Evolutionary conservation across 768 basidiomycete species (phyloP).

Genomic region (Zangia roseola): DNA sequence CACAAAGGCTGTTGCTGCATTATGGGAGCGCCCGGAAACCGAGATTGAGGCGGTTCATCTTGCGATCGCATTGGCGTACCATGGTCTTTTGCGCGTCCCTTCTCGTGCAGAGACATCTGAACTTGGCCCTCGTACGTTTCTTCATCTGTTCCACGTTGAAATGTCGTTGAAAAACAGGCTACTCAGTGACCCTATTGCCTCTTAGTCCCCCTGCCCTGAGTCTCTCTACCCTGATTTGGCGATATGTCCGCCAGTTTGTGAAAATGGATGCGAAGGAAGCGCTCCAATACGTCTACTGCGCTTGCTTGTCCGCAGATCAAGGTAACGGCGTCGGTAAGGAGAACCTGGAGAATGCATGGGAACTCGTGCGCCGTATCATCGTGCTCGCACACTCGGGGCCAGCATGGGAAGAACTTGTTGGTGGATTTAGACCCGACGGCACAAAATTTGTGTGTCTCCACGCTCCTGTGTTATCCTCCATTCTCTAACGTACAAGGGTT

Average conservation of each 20-base stretch:
- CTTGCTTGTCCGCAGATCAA: conserved; percentile 76
- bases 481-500: neutral
- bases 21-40: conserved; percentile 84
- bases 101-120: conserved; percentile 80
- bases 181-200: conserved; percentile 67
- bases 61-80: conserved; percentile 88
- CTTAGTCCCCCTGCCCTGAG: conserved; percentile 69
- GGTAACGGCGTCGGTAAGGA: conserved; percentile 71
- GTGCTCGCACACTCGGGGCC: conserved; percentile 75
- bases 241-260: conserved; percentile 90
- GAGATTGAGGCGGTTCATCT: conserved; percentile 95
- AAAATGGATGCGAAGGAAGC: conserved; percentile 93
- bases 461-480: neutral
- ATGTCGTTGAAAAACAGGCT: neutral
- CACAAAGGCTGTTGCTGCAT: conserved; percentile 78
- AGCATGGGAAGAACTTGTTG: conserved; percentile 91
- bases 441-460: conserved; percentile 71
- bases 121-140: conserved; percentile 69
- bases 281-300: conserved; percentile 89
- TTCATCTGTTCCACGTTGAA: neutral
- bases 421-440: conserved; percentile 88
- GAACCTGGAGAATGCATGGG: conserved; percentile 81
- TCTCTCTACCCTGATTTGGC: conserved; percentile 84
- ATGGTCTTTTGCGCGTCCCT: conserved; percentile 86
- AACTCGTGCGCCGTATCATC: conserved; percentile 74